Evolutionary conservation across 202 grass and related monocot species (phyloP).

Genomic region (Brachypodium distachyon): DNA sequence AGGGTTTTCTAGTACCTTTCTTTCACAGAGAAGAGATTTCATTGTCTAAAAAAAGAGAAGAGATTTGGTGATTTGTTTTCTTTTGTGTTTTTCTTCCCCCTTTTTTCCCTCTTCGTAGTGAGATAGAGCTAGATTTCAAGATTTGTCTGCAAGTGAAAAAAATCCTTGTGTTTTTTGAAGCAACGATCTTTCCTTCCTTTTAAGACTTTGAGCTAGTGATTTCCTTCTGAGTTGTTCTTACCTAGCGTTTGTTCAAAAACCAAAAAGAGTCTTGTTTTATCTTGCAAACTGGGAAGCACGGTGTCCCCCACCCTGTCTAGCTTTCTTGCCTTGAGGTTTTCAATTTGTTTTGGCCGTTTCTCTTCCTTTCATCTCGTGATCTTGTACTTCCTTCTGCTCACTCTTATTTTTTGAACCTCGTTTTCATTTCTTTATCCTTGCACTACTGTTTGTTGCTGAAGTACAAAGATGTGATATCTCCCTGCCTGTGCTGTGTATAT

Average conservation of each 20-base stretch:
- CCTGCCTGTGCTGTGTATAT: neutral
- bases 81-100: neutral
- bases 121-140: neutral
- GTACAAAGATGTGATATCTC: neutral
- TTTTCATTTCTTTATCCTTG: neutral
- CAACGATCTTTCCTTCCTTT: neutral
- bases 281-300: neutral
- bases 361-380: neutral
- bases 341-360: neutral
- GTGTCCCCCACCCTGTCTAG: neutral
- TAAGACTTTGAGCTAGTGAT: neutral
- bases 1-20: neutral
- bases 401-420: neutral
- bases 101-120: neutral
- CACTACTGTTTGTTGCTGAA: neutral
- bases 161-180: neutral
- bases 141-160: neutral
- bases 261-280: neutral
- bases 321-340: neutral
- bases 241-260: neutral
- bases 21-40: no score
- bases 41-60: no score
- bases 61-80: slow-evolving; percentile 1
- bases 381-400: neutral
- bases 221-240: neutral